phyloP scores from a whole-genome alignment of 768 basidiomycete genomes.

The Favolaschia claudopus region DNA sequence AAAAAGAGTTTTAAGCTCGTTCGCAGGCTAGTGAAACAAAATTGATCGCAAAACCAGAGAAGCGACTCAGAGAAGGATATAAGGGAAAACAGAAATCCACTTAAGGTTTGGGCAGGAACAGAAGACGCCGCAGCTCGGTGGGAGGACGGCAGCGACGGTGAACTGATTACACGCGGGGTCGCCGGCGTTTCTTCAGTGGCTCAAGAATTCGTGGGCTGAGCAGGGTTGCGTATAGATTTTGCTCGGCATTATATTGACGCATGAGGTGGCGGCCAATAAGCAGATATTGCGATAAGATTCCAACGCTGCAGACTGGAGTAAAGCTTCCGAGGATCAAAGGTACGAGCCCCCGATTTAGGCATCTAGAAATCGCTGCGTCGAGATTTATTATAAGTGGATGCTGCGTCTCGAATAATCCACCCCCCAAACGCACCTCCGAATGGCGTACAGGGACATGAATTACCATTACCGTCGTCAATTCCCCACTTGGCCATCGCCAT shows the following conservation, averaged over 20 bases:
- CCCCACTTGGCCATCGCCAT: neutral
- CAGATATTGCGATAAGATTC: no score
- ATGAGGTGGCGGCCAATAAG: no score
- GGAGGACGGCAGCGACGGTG: neutral
- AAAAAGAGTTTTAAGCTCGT: conserved; percentile 12
- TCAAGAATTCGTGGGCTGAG: neutral
- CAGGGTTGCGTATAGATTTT: neutral
- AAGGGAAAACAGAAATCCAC: neutral
- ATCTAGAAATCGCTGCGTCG: no score
- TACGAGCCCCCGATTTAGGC: no score
- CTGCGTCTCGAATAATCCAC: neutral
- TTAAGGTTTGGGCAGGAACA: neutral
- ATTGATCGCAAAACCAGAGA: no score
- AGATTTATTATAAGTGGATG: no score
- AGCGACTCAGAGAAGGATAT: no score
- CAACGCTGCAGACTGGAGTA: no score
- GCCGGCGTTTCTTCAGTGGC: neutral
- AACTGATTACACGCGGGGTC: conserved; percentile 17
- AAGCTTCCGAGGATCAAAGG: no score
- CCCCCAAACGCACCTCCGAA: neutral
- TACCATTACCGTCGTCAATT: neutral
- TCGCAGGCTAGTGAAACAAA: conserved; percentile 5
- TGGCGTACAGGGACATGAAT: neutral
- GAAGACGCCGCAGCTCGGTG: conserved; percentile 11
- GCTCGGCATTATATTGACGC: neutral